A percentile compares a stretch with the other conserved stretches of the same genome.
Conservation (phyloP, 2,329 filamentous ascomycete species). For the Penicillium oxalicum region DNA sequence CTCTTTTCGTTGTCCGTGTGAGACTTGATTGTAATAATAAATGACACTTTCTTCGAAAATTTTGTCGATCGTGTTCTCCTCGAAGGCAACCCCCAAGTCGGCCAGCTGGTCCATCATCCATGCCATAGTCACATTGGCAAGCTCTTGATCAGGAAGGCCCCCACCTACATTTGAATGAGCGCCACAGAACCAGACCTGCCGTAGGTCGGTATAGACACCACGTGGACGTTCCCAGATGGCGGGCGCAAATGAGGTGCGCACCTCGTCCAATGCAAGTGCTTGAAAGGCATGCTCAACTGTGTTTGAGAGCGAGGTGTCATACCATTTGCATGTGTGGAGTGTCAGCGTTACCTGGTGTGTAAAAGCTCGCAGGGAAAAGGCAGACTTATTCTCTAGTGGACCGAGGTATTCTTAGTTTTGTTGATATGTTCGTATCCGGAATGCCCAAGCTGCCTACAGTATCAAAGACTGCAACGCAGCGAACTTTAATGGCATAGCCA, state of each 20-base stretch:
- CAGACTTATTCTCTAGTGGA: slow-evolving; percentile 20
- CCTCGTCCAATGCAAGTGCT: slow-evolving; percentile 30
- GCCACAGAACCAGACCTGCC: slow-evolving; percentile 46
- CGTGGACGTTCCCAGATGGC: slow-evolving; percentile 28
- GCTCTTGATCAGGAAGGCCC: slow-evolving; percentile 44
- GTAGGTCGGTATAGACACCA: slow-evolving; percentile 28
- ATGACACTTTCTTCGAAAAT: slow-evolving; percentile 12
- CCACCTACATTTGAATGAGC: slow-evolving; percentile 46
- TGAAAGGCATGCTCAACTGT: slow-evolving; percentile 31
- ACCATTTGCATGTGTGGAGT: slow-evolving; percentile 24
- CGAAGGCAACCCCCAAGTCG: slow-evolving; percentile 13
- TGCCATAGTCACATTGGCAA: slow-evolving; percentile 45
- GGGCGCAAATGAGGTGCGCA: slow-evolving; percentile 26
- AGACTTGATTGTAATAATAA: slow-evolving; percentile 11
- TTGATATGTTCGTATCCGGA: slow-evolving; percentile 20
- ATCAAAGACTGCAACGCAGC: slow-evolving; percentile 28
- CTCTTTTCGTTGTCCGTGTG: not conserved
- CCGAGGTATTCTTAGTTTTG: slow-evolving; percentile 10
- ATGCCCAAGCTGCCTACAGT: slow-evolving; percentile 31
- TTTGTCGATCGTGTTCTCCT: slow-evolving; percentile 10
- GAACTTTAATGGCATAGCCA: slow-evolving; percentile 22
- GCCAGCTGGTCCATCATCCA: slow-evolving; percentile 43
- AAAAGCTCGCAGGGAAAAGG: not conserved
- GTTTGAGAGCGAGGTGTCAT: slow-evolving; percentile 26
- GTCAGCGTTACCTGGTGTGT: slow-evolving; percentile 3